Percentiles rank a stretch among this genome's conserved stretches.
phyloP scores from a whole-genome alignment of 768 basidiomycete genomes.

The Kwoniella dejecticola region DNA sequence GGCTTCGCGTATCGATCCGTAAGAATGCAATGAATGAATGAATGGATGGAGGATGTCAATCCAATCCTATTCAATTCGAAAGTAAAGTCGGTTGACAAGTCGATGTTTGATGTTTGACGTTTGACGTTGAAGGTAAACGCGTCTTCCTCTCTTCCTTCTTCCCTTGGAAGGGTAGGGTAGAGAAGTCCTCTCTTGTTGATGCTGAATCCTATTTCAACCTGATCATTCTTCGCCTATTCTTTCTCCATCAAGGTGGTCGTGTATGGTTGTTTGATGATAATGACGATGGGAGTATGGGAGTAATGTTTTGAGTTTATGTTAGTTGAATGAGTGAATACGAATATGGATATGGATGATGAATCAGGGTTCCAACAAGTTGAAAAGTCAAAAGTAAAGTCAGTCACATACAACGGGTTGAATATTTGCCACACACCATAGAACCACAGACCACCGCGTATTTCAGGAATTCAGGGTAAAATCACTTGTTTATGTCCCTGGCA shows the following conservation, averaged over 20 bases:
- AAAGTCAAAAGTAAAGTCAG: constrained; percentile 8
- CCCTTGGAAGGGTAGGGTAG: not conserved
- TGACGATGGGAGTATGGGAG: no score
- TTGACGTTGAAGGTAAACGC: not conserved
- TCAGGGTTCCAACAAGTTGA: not conserved
- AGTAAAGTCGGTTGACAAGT: no score
- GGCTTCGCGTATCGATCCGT: no score
- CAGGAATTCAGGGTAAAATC: no score
- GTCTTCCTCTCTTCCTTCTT: constrained; percentile 3
- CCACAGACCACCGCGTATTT: not conserved
- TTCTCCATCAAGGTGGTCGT: no score
- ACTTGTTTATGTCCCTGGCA: no score
- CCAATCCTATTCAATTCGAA: no score
- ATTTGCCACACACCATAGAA: not conserved
- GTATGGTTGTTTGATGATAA: no score
- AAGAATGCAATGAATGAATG: no score
- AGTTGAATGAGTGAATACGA: not conserved
- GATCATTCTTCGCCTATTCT: not conserved
- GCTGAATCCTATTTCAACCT: not conserved
- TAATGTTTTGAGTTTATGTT: constrained; percentile 7
- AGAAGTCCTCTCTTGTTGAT: not conserved
- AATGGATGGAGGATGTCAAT: no score
- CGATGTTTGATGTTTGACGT: not conserved
- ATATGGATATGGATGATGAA: not conserved
- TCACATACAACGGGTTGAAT: not conserved